Conservation (phyloP, 2,329 filamentous ascomycete genomes). For the Penicillium freii region DNA sequence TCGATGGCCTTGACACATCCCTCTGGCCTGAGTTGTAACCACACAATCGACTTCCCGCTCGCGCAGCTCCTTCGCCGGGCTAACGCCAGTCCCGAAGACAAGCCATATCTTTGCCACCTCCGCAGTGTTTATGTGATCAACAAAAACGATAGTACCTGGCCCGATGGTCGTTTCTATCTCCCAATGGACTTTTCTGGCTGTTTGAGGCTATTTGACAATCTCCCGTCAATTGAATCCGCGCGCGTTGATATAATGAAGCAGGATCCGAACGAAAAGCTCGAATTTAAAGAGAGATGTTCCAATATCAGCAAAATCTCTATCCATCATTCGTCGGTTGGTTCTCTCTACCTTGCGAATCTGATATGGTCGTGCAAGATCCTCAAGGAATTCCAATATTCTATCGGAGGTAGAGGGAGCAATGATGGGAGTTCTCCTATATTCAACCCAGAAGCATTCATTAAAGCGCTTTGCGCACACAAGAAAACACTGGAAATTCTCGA, state of each 20-base stretch:
- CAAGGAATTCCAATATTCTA: constrained; percentile 18
- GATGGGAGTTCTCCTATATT: background rate
- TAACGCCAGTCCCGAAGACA: constrained; percentile 4
- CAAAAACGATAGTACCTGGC: background rate
- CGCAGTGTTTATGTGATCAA: constrained; percentile 16
- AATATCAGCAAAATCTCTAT: constrained; percentile 19
- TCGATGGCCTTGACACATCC: constrained; percentile 13
- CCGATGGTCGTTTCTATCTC: constrained; percentile 9
- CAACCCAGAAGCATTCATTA: constrained; percentile 19
- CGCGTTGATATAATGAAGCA: constrained; percentile 12
- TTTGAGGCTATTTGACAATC: constrained; percentile 11
- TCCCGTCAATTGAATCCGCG: constrained; percentile 23
- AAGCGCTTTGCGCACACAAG: constrained; percentile 16
- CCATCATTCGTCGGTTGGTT: constrained; percentile 11
- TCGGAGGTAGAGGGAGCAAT: constrained; percentile 13
- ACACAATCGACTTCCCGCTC: constrained; percentile 11
- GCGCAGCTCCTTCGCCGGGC: constrained; percentile 7
- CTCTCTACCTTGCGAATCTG: constrained; percentile 8
- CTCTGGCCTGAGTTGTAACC: background rate
- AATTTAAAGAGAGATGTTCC: constrained; percentile 4
- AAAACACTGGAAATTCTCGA: constrained; percentile 21
- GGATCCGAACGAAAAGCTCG: background rate
- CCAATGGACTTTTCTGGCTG: constrained; percentile 13
- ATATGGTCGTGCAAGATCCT: constrained; percentile 17
- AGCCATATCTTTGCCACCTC: constrained; percentile 15